Evolutionary conservation across 1,284 basidiomycete genomes (phyloP), one percentile per base, ranked within the genome.

Genomic region (Cryptococcus floricola): DNA sequence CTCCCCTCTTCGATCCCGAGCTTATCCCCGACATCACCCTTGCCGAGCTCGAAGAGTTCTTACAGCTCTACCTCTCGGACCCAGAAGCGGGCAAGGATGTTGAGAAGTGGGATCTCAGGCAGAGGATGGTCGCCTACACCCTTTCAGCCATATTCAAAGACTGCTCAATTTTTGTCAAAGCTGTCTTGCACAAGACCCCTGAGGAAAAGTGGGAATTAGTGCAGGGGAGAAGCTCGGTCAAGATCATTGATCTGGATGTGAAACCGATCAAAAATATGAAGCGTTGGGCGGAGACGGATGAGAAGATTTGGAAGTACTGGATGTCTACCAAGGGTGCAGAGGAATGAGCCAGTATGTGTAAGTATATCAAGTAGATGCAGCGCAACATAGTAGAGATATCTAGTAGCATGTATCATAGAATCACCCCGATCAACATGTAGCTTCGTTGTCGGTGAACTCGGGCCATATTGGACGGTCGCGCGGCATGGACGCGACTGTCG

Each of bases 101-200:
- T 4, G 58, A 61, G 4, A 34, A 56, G 13, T 76, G 76, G 67
- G 64, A 62, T 0, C 50, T 74, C 2, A 60, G 73, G n/a, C 64
- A 76, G 47, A 56, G 68, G 37, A 46, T 86, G 46, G 77, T 89
- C 50, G 86, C 88, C 4, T 91, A 91, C 71, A 78, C 91, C 37
- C 84, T 97, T 47, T 89, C 89, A 9, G 89, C 90, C n/a, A 89
- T 88, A 12, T 92, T 97, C 82, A 98, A 97, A 74, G 94, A 98
- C 74, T 97, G 93, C 75, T 95, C 91, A 2, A 74, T 97, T 55
- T 88, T 97, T 60, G 68, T 93, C 41, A 83, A 77, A 9, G 45
- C 23, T 8, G 23, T 39, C 14, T 50, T 34, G 23, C 46, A 53
- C 16, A 23, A 39, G 27, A 34, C 31, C 13, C 18, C 19, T 28